Evolutionary conservation across 495 filamentous ascomycete species (phyloP).

Genomic region (Cercophora samala): DNA sequence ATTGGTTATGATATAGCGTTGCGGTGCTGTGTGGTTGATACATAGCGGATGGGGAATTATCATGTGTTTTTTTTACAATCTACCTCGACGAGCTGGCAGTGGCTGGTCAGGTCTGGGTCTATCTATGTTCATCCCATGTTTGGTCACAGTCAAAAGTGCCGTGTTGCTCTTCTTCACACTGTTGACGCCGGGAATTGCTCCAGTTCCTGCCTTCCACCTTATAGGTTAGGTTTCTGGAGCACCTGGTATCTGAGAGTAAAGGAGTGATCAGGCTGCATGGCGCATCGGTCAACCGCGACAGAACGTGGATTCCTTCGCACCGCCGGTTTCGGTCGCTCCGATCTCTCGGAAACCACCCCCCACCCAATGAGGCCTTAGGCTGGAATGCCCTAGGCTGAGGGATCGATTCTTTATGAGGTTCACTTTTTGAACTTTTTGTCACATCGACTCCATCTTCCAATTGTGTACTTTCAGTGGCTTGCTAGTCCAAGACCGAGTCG

Average conservation of each 20-base stretch:
- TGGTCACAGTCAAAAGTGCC: not conserved
- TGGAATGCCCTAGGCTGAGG: not conserved
- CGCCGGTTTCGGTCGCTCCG: not conserved
- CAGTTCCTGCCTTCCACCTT: not conserved
- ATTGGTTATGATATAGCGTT: not conserved
- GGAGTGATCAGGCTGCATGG: not conserved
- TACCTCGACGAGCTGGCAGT: not conserved
- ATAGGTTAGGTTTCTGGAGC: not conserved
- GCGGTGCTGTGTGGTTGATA: not conserved
- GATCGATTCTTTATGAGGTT: not conserved
- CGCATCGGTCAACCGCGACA: not conserved
- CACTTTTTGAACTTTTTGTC: not conserved
- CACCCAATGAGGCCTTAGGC: not conserved
- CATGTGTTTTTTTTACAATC: not conserved
- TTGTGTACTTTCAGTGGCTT: not conserved
- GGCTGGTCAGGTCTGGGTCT: no score
- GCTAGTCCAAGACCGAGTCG: not conserved
- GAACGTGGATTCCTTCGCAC: not conserved
- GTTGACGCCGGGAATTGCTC: not conserved
- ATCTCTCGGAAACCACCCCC: not conserved
- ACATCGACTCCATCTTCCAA: not conserved
- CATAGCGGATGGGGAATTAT: not conserved
- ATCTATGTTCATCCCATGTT: no score
- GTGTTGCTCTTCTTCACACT: not conserved
- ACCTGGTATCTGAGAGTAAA: not conserved